Evolutionary conservation across 2,329 filamentous ascomycete species (phyloP), one percentile per base, ranked within the genome.

Genomic region (Hypoxylon sp.): DNA sequence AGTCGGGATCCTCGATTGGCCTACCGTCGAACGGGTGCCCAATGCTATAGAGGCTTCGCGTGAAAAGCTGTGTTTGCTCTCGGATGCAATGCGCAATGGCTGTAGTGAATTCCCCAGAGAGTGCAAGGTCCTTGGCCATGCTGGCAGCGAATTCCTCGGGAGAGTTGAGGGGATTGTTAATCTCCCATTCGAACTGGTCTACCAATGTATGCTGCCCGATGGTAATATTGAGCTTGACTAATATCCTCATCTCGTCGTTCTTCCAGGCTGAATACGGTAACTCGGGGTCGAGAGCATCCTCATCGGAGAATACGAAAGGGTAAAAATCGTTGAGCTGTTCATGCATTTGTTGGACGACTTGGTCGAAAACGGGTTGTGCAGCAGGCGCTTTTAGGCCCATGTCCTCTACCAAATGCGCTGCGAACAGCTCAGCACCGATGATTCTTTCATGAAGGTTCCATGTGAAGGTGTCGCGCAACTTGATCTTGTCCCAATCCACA

Each of bases 171-270:
- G 95, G 92, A 79, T 97, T 97, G 81, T 98, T 98, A 78, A 98
- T 94, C 75, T 99, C 96, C 96, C 96, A 99, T 81, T 99, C 96
- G 69, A 99, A 98, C 79, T 98, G 96, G 77, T 99, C 96, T 37
- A 98, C 91, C 27, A 99, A 85, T 0, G 95, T 98, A 77, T 97
- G 93, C 71, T 93, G 92, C 44, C 95, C 96, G 77, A 99, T 98
- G 6, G 96, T 98, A 77, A 99, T 97, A 81, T 98, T 98, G 56
- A 99, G 86, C 81, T 98, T 98, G 81, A 99, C 90, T 48, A 97
- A 84, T 73, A 99, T 92, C 56, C 96, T 92, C 95, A 99, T 98
- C 83, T 99, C 96, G 78, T 99, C 96, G 78, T 99, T 97, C 81
- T 98, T 98, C 84, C 98, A 97, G 6, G 96, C 95, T 42, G 88